Percentiles rank a stretch among this genome's conserved stretches.
These are phyloP conservation scores for Termitomyces sp. DNA, from an alignment of 768 basidiomycete genomes.

Conservation along the genomic window DNA sequence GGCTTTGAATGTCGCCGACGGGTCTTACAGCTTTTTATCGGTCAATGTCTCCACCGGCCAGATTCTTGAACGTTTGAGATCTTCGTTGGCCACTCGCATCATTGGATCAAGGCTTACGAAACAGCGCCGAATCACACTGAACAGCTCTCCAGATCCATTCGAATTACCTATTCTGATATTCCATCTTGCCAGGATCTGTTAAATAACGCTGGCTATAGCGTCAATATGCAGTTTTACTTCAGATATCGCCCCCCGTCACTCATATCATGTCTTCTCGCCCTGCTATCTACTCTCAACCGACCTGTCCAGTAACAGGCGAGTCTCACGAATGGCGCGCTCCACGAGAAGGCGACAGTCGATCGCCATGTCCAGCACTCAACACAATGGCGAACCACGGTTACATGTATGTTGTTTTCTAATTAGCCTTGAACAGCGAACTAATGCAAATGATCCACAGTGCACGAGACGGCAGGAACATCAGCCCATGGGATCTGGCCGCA, in stretches of 20 bases:
- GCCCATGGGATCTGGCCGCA: not conserved
- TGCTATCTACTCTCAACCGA: not conserved
- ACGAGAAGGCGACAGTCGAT: not conserved
- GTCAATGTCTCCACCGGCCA: too few relatives aligned
- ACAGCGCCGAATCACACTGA: too few relatives aligned
- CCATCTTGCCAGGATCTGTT: not conserved
- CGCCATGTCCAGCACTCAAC: not conserved
- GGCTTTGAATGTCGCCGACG: too few relatives aligned
- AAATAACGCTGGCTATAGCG: not conserved
- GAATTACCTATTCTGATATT: not conserved
- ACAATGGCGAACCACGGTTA: not conserved
- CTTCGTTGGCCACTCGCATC: too few relatives aligned
- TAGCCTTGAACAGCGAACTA: too few relatives aligned
- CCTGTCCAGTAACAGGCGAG: not conserved
- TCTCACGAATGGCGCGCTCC: not conserved
- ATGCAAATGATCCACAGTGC: not conserved
- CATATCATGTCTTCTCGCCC: not conserved
- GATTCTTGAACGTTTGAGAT: too few relatives aligned
- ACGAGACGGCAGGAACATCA: not conserved
- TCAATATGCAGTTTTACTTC: not conserved
- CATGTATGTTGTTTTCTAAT: not conserved
- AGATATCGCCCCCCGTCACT: not conserved
- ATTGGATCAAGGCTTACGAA: too few relatives aligned
- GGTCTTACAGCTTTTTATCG: too few relatives aligned
- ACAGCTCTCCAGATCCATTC: not conserved